Evolutionary conservation across 257 asterid species (phyloP), one percentile per base, ranked within the genome.

Genomic region (Knoxia roxburghii): DNA sequence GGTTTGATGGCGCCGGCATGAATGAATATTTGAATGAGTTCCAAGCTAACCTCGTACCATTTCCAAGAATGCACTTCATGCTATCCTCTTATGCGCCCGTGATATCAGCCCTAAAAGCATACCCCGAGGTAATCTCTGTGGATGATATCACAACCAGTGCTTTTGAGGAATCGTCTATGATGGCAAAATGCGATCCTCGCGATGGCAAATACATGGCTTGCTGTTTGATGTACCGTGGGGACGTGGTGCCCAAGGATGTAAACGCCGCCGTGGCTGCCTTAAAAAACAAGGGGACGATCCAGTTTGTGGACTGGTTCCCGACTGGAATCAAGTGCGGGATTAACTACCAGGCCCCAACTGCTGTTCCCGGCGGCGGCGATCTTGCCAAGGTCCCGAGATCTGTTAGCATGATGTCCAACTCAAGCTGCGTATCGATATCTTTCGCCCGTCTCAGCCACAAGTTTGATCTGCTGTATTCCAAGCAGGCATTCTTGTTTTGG

Each of bases 291-390:
- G 15, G 73, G 21, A 59, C 68, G 46, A 52, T 69, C 11, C 73
- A 69, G 26, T 69, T 69, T 48, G 73, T 69, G 14, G 73, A 69
- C 49, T 69, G 73, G 73, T 69, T 45, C 35, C 73, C 73, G 37
- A 69, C 73, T 23, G 73, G 73, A 9, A 58, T 69, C 66, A 69
- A 69, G 67, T 69, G 73, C 60, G 73, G 73, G 54, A 69, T 69
- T 15, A 69, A 69, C 39, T 69, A 69, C 66, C 73, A 69, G 60
- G 67, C 73, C 60, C 73, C 73, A 6, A 48, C 73, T 2, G 68
- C 60, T 51, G 73, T 69, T 11, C 73, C 73, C 0, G 21, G 73
- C 6, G 73, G 73, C 49, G 73, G n/a, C n/a, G n/a, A 69, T 61
- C 73, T 69, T 33, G 73, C 73, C 32, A 69, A 14, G 68, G 73